A percentile compares a stretch with the other conserved stretches of the same genome.
Conservation (phyloP, 2,329 filamentous ascomycete species). For the Gremmenia infestans region DNA sequence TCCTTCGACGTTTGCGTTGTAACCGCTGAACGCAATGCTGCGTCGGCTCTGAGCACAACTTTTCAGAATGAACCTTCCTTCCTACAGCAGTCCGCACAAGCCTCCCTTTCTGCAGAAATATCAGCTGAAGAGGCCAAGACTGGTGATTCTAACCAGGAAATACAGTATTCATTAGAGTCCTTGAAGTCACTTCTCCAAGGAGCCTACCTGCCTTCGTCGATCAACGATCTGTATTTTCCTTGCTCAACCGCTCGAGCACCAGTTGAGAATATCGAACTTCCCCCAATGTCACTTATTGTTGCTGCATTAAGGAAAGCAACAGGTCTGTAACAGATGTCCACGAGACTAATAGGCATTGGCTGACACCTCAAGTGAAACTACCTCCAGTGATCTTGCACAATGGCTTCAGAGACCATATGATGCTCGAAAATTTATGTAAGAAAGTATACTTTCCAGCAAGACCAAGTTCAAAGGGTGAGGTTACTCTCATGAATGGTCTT, state of each 20-base stretch:
- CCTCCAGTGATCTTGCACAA: conserved; percentile 12
- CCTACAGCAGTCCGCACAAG: conserved; percentile 7
- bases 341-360: neutral
- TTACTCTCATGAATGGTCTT: conserved; percentile 11
- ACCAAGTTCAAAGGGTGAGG: conserved; percentile 7
- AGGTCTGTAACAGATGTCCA: neutral
- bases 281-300: conserved; percentile 9
- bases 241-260: neutral
- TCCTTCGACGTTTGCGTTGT: neutral
- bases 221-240: conserved; percentile 9
- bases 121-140: conserved; percentile 5
- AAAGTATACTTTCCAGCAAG: conserved; percentile 15
- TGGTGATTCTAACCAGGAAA: conserved; percentile 4
- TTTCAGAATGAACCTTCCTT: conserved; percentile 14
- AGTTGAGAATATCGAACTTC: conserved; percentile 6
- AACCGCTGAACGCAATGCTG: neutral
- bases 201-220: conserved; percentile 1
- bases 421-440: conserved; percentile 13
- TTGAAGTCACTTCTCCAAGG: conserved; percentile 10
- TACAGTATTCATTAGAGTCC: conserved; percentile 7
- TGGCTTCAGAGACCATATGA: conserved; percentile 9
- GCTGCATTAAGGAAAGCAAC: conserved; percentile 4
- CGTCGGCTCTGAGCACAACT: conserved; percentile 1
- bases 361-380: conserved; percentile 4
- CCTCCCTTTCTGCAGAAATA: conserved; percentile 10